Evolutionary conservation across 345 rosid species (phyloP), one percentile per base, ranked within the genome.

Genomic region (Camelina sativa): DNA sequence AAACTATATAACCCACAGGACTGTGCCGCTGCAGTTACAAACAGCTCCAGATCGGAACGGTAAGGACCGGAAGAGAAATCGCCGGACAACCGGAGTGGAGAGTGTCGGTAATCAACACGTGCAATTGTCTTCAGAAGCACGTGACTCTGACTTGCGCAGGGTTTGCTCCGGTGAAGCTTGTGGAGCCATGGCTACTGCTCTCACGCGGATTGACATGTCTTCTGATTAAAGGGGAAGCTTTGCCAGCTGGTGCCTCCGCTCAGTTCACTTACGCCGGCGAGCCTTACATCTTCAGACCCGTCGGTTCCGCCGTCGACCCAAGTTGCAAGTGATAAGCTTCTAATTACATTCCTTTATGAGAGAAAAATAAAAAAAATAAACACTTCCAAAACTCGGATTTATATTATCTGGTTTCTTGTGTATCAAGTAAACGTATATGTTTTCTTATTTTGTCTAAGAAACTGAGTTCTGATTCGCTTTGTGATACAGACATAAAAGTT

Each of bases 101-200:
- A 76, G 69, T 76, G 58, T 62, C 65, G 13, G 75, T 76, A 35
- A 35, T 4, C 64, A 76, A 76, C 75, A 76, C 79, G 70, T 76
- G 79, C 64, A 69, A 52, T 3, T 62, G 75, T 53, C 28, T 43
- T 53, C 69, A 53, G 58, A 54, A 69, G 43, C 34, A 62, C 51
- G 75, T 76, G 79, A 69, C 50, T 52, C 37, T 75, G 50, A 61
- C 55, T 52, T 76, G 74, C 47, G 4, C 6, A 7, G 63, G 46
- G 19, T 52, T 68, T 76, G 38, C 46, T 61, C 74, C 73, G 43
- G 69, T 76, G 62, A 61, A 61, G 48, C 55, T 11, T 53, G 80
- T 62, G 5, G 65, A 62, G 50, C 64, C 70, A 76, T 32, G 57
- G 74, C 59, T 76, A 23, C 58, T 76, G 11, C 75, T 62, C 52